Percentiles rank a stretch among this genome's conserved stretches.
phyloP scores from a whole-genome alignment of 352 stramenopile species.

The Globisporangium recalcitrans region DNA sequence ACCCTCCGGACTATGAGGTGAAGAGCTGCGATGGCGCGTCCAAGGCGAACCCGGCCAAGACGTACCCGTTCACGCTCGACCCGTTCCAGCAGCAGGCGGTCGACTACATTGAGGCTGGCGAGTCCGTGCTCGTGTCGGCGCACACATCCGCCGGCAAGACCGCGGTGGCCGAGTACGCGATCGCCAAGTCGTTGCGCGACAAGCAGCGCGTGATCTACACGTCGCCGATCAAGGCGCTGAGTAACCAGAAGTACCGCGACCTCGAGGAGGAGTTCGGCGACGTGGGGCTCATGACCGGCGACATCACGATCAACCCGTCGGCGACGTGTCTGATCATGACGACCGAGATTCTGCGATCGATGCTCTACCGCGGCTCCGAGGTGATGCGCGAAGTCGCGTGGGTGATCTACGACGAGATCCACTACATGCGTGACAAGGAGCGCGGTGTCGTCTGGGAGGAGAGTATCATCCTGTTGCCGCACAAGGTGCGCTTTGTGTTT shows the following conservation, averaged over 20 bases:
- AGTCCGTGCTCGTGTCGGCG: slow-evolving; percentile 98
- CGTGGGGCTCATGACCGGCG: slow-evolving; percentile 99
- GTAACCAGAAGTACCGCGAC: slow-evolving; percentile 99
- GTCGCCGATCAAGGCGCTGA: slow-evolving; percentile 98
- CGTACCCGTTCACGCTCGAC: slow-evolving; percentile 97
- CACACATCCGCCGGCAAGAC: slow-evolving; percentile 98
- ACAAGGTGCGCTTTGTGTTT: slow-evolving; percentile 99
- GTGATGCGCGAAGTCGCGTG: slow-evolving; percentile 98
- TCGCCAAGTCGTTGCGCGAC: slow-evolving; percentile 94
- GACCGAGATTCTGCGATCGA: slow-evolving; percentile 96
- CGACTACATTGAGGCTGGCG: slow-evolving; percentile 93
- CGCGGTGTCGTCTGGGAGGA: slow-evolving; percentile 98
- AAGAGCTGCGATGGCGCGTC: slow-evolving; percentile 42
- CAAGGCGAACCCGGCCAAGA: slow-evolving; percentile 91
- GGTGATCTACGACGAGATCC: slow-evolving; percentile 99
- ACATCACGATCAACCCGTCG: slow-evolving; percentile 99
- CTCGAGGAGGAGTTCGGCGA: slow-evolving; percentile 92
- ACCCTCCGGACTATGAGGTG: slow-evolving; percentile 65
- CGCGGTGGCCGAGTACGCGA: slow-evolving; percentile 97
- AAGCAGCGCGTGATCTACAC: slow-evolving; percentile 98
- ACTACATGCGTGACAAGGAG: slow-evolving; percentile 99
- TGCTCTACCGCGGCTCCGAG: slow-evolving; percentile 98
- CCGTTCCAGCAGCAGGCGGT: slow-evolving; percentile 98
- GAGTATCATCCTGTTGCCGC: slow-evolving; percentile 97
- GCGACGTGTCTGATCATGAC: slow-evolving; percentile 98